Percentiles rank a stretch among this genome's conserved stretches.
These are phyloP conservation scores for Boletus reticulatus DNA, from an alignment of 768 basidiomycete genomes.

Conservation along the genomic window DNA sequence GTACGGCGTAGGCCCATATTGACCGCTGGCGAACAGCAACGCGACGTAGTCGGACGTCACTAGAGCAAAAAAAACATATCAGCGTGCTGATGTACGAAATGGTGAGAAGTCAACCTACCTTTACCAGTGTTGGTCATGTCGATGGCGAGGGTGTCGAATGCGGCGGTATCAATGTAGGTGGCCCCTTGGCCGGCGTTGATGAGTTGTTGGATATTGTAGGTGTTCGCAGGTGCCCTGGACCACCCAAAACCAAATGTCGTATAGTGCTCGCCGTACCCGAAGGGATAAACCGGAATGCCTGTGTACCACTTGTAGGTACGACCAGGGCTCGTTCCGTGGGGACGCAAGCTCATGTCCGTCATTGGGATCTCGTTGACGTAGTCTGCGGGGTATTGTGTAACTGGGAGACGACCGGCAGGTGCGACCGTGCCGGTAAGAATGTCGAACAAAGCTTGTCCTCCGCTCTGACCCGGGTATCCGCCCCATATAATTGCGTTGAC, in stretches of 20 bases:
- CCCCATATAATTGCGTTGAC: constrained; percentile 56
- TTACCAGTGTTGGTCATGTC: constrained; percentile 48
- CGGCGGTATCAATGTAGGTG: constrained; percentile 39
- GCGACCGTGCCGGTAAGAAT: constrained; percentile 50
- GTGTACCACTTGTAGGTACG: constrained; percentile 60
- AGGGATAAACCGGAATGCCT: constrained; percentile 49
- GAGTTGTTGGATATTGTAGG: constrained; percentile 43
- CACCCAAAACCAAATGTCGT: constrained; percentile 21
- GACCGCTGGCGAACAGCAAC: constrained; percentile 48
- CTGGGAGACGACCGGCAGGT: constrained; percentile 53
- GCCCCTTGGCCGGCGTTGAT: constrained; percentile 24
- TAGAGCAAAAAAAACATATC: not conserved
- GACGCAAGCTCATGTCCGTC: too few species aligned
- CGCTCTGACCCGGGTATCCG: constrained; percentile 39
- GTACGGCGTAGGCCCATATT: constrained; percentile 47
- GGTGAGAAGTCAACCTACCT: not conserved
- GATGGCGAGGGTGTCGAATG: constrained; percentile 49
- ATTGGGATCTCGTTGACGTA: constrained; percentile 38
- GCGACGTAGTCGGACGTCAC: constrained; percentile 54
- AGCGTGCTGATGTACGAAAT: not conserved
- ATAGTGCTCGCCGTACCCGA: too few species aligned
- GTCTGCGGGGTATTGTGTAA: constrained; percentile 52
- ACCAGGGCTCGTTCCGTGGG: constrained; percentile 43
- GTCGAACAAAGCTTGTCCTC: constrained; percentile 52
- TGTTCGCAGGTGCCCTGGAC: constrained; percentile 31